Evolutionary conservation across 495 filamentous ascomycete species (phyloP), one percentile per base, ranked within the genome.

Genomic region (Pyronema domesticum): DNA sequence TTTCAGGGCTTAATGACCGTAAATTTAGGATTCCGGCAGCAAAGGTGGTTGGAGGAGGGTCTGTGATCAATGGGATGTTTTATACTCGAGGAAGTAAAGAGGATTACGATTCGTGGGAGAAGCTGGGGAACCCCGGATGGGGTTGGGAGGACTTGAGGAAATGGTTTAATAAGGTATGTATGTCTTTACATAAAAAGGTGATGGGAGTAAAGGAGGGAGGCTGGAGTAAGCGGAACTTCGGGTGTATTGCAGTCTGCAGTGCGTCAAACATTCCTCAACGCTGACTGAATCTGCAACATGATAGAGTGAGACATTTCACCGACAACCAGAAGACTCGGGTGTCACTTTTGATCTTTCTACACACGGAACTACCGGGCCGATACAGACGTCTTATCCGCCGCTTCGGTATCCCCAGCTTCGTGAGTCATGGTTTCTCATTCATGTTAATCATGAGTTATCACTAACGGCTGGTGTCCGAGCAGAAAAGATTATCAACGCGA

Each of bases 71-170:
- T 45, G 72, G 71, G 3, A 60, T 74, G 50, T 65, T 72, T 47
- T 70, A 69, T 57, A 69, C 70, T 37, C 60, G 73, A 10, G 73
- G 72, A 7, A 65, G 71, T 8, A 55, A 57, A 1, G 63, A 63
- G 7, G 73, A 79, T 60, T 80, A 75, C 57, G 75, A 83, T 57
- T 66, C 71, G 1, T 83, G 79, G 79, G 70, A 73, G 53, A 60
- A 57, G 3, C 63, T 81, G 3, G 80, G 81, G 0, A 82, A 80
- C 57, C 68, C 71, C 0, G 78, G 77, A 8, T 85, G 80, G 80
- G 74, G 71, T 57, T 85, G 78, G 78, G 56, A 70, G 0, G 73
- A 61, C 47, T 61, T 84, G 18, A 63, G 80, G 7, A 75, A 76
- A 0, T 83, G 82, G 58, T 78, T 76, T 61, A 70, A 67, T 35